These are phyloP conservation scores for Akebia trifoliata DNA, from an alignment of 164 flowering plant genomes.

Conservation along the genomic window DNA sequence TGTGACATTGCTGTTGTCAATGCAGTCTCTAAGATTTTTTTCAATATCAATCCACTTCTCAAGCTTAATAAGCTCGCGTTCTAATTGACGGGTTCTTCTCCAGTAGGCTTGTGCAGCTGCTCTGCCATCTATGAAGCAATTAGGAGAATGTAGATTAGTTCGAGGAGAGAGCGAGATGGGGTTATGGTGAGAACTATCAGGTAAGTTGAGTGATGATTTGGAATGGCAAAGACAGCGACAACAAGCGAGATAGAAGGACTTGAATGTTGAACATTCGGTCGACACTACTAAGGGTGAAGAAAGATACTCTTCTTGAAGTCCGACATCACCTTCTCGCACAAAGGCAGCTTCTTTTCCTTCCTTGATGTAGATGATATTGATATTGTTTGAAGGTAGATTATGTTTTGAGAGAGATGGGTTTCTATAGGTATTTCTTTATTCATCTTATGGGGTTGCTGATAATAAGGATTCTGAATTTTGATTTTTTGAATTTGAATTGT, in stretches of 20 bases:
- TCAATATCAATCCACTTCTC: conserved; percentile 12
- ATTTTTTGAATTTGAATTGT: conserved; percentile 18
- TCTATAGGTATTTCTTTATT: neutral
- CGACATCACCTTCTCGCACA: too few species aligned
- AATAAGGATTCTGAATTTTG: neutral
- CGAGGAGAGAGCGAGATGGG: neutral
- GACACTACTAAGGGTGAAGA: conserved; percentile 12
- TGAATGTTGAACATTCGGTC: conserved; percentile 12
- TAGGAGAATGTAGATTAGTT: neutral
- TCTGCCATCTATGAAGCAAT: conserved; percentile 9
- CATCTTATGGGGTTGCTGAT: neutral
- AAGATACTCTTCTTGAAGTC: too few species aligned
- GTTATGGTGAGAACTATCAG: neutral
- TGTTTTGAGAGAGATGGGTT: neutral
- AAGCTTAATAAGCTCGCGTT: conserved; percentile 13
- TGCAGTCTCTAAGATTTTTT: conserved; percentile 9
- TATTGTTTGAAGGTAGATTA: neutral
- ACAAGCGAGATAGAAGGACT: conserved; percentile 11
- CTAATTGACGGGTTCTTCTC: conserved; percentile 9
- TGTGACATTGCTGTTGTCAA: neutral
- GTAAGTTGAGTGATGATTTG: neutral
- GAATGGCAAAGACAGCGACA: conserved; percentile 3
- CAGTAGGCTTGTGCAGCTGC: conserved; percentile 12
- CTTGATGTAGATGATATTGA: conserved; percentile 1
- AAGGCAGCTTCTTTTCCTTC: too few species aligned